Base-by-base conservation (phyloP, 2,329 filamentous ascomycete genomes). In the Verticillium zaregamsianum region DNA sequence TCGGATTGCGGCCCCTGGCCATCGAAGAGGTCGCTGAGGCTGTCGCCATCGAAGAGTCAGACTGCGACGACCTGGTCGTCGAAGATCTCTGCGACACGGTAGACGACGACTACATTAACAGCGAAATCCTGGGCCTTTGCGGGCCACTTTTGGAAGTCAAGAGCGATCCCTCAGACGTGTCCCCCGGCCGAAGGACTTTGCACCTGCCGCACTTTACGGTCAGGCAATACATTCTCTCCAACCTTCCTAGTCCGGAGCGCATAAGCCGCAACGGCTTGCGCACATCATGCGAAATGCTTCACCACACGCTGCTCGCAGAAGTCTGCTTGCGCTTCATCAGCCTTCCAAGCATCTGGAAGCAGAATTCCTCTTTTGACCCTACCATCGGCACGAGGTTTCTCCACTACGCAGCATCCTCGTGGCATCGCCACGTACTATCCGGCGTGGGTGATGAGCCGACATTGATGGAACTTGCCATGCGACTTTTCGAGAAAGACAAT, bases 121-220 rank as follows among this genome's bases (percentile, higher is more conserved):
- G 60, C 9, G 69, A 73, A 39, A 70, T 76, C 5, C 7, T 71
- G 0, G 65, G 65, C 0, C 61, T 71, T 1, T 77, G 73, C 25
- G 69, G 68, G 0, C 69, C 71, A 0, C 59, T 77, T 2, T 1
- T 76, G 1, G 73, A 74, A 20, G 56, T 73, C 1, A 0, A 17
- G 6, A 33, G 5, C 9, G 32, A 33, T 9, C n/a, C n/a, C n/a
- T n/a, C n/a, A n/a, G 9, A 33, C 9, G 32, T 5, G 9, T 20
- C 5, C 1, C 12, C 49, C 0, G 65, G 31, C 2, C 4, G 0
- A 2, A 12, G 39, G 11, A 62, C 40, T 5, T 45, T 72, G 9
- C 62, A 66, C 1, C 20, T 68, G 6, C n/a, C 66, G 0, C 68
- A 70, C 14, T 71, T 71, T 28, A 64, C 66, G 0, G 60, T 71